Evolutionary conservation across 352 stramenopile genomes (phyloP).

Genomic region (Pythium biforme): DNA sequence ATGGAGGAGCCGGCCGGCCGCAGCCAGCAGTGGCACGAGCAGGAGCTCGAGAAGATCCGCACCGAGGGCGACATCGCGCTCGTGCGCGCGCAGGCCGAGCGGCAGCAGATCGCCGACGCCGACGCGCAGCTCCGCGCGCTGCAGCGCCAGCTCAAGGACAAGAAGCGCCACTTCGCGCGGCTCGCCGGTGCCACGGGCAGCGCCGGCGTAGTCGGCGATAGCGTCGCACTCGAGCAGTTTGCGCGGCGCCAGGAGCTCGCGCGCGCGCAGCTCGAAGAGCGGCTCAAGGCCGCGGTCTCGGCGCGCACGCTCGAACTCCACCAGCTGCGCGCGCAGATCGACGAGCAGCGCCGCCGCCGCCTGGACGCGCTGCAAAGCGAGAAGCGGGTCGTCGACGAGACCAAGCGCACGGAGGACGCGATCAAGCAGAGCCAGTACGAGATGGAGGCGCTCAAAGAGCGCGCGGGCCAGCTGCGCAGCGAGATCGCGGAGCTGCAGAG

Average conservation of each 20-base stretch:
- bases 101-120: conserved; percentile 77
- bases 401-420: conserved; percentile 32
- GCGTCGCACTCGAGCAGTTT: conserved; percentile 27
- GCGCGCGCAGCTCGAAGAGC: conserved; percentile 77
- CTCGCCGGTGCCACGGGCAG: conserved; percentile 1
- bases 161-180: conserved; percentile 73
- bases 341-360: conserved; percentile 40
- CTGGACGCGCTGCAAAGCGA: conserved; percentile 45
- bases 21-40: conserved; percentile 42
- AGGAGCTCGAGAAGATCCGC: conserved; percentile 88
- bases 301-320: conserved; percentile 57
- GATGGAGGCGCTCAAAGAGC: conserved; percentile 43
- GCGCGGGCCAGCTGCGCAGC: conserved; percentile 29
- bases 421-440: conserved; percentile 38
- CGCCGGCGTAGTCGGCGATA: conserved; percentile 16
- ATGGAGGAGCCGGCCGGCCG: conserved; percentile 14
- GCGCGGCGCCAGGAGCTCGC: conserved; percentile 43
- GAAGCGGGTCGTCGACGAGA: conserved; percentile 43
- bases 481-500: conserved; percentile 44
- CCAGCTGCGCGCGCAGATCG: conserved; percentile 43
- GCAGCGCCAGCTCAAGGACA: conserved; percentile 81
- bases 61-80: conserved; percentile 64
- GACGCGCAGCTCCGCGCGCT: conserved; percentile 87
- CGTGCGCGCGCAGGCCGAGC: conserved; percentile 83
- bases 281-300: conserved; percentile 44